Base-by-base conservation (phyloP, 805 yeast species). In the Metschnikowia chrysomelidarum region DNA sequence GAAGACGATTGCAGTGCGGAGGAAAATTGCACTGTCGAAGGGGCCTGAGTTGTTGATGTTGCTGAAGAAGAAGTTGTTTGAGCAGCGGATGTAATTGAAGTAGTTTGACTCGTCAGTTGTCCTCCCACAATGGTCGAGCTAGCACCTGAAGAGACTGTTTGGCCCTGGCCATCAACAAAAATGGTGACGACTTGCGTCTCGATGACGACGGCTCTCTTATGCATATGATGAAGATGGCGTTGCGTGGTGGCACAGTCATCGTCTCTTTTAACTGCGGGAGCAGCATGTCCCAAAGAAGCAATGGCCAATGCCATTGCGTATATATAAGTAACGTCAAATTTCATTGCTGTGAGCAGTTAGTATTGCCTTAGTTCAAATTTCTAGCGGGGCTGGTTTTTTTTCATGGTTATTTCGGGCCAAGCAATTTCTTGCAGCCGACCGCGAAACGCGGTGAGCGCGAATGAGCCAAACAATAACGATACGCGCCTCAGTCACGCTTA, bases 191-290 rank as follows among this genome's bases (percentile, higher is more conserved):
- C 43, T 22, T 69, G 73, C 44, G 71, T 70, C 51, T 71, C 74
- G 41, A 70, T 65, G 27, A 74, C 82, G 44, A 71, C 73, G 30
- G 75, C 80, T 66, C 78, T 73, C 60, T 69, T 77, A 60, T 72
- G 80, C 57, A 64, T 75, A 64, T 73, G 81, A 65, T 80, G 83
- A 40, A 70, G 69, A 64, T 79, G 85, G 24, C 35, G 30, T 19
- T 40, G 37, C 38, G 42, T 44, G 12, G 46, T 43, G 13, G 40
- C 32, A 24, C 53, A 48, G 36, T 48, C 44, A 20, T 32, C 47
- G 20, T 34, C 40, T 30, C 39, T 24, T 27, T 36, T 37, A 18
- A 36, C 40, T 10, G 53, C 43, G n/a, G 51, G 46, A 10, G 49
- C 48, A 19, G 51, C 43, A 18, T 37, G 29, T 5, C 43, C 34